Percentiles rank a stretch among this genome's conserved stretches.
phyloP scores from a whole-genome alignment of 1,284 basidiomycete genomes.

The Sanguinoderma infundibulare region DNA sequence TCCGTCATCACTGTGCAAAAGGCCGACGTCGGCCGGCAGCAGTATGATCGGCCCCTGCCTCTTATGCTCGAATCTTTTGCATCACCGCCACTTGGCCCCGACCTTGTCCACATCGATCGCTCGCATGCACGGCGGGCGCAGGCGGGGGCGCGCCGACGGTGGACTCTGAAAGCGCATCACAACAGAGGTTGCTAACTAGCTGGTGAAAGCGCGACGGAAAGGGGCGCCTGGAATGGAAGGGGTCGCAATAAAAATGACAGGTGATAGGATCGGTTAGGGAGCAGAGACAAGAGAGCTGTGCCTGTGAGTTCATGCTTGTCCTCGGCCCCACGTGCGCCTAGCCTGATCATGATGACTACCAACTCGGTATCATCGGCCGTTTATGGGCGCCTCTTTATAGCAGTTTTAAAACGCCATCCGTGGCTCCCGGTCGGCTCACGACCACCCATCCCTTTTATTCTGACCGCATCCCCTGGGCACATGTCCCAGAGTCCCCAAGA shows the following conservation, averaged over 20 bases:
- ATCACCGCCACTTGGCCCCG: slow-evolving; percentile 16
- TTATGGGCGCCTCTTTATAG: slow-evolving; percentile 36
- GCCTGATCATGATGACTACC: slow-evolving; percentile 22
- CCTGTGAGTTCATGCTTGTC: slow-evolving; percentile 35
- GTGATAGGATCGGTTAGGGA: slow-evolving; percentile 24
- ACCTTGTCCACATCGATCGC: slow-evolving; percentile 3
- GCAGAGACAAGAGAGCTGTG: slow-evolving; percentile 31
- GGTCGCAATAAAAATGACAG: slow-evolving; percentile 18
- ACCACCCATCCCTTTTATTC: slow-evolving; percentile 14
- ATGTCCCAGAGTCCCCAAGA: slow-evolving; percentile 2
- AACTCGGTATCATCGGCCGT: slow-evolving; percentile 29
- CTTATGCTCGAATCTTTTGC: slow-evolving; percentile 21
- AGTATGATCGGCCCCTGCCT: slow-evolving; percentile 26
- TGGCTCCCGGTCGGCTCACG: not conserved
- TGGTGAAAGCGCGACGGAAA: slow-evolving; percentile 13
- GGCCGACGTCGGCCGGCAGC: slow-evolving; percentile 35
- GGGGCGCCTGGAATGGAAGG: slow-evolving; percentile 12
- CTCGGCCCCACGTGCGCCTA: slow-evolving; percentile 17
- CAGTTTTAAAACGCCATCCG: slow-evolving; percentile 20
- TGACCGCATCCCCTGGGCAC: not conserved
- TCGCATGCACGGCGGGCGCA: not conserved
- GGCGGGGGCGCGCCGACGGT: too few species aligned
- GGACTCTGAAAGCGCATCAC: too few species aligned
- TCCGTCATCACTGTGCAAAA: slow-evolving; percentile 32
- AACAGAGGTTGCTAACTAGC: not conserved